phyloP scores from a whole-genome alignment of 305 asterid species.

The Striga hermonthica region DNA sequence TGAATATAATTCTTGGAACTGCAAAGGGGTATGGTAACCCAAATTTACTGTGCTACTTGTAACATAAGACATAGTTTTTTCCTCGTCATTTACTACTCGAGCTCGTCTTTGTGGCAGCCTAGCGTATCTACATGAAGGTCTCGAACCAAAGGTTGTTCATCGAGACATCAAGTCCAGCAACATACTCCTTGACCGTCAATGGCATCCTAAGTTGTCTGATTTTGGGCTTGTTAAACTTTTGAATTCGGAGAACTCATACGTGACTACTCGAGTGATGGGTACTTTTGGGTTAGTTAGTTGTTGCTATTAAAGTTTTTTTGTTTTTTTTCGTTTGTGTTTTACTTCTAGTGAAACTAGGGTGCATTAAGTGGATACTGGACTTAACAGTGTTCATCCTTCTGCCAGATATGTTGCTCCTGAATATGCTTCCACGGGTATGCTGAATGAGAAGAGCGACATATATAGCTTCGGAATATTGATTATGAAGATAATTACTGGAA shows the following conservation, averaged over 20 bases:
- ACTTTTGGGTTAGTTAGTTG: conserved; percentile 62
- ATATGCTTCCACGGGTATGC: conserved; percentile 93
- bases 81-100: conserved; percentile 1
- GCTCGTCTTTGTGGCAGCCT: conserved; percentile 44
- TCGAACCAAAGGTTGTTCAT: conserved; percentile 94
- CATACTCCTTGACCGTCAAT: conserved; percentile 61
- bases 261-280: conserved; percentile 61
- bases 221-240: conserved; percentile 56
- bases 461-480: conserved; percentile 89
- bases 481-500: conserved; percentile 82
- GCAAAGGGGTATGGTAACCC: conserved; percentile 46
- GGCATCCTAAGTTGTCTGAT: conserved; percentile 56
- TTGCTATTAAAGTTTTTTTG: too few relatives aligned
- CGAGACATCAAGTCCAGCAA: conserved; percentile 91
- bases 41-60: conserved; percentile 19
- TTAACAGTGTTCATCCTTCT: conserved; percentile 21
- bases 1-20: conserved; percentile 46
- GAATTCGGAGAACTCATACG: conserved; percentile 44
- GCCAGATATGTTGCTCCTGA: conserved; percentile 90
- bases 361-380: neutral
- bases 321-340: conserved; percentile 12
- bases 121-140: conserved; percentile 66
- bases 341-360: conserved; percentile 11
- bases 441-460: conserved; percentile 82
- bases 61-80: neutral